Percentiles rank a stretch among this genome's conserved stretches.
These are phyloP conservation scores for Coleophoma eucalyptorum DNA, from an alignment of 2,329 filamentous ascomycete species.

Conservation along the genomic window DNA sequence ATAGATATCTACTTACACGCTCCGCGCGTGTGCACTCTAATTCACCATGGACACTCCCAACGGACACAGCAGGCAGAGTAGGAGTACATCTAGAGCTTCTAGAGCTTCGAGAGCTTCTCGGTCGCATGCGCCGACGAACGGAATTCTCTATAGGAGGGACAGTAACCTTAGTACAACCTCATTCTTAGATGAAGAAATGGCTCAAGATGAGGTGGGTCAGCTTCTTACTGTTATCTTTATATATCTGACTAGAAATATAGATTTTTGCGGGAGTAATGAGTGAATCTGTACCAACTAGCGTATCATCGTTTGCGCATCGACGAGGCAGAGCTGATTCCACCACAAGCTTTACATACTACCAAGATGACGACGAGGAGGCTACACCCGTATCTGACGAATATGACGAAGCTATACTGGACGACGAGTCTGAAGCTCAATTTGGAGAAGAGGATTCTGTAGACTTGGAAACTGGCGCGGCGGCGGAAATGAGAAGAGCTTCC, in stretches of 20 bases:
- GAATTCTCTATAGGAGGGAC: conserved; percentile 55
- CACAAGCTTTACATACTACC: conserved; percentile 86
- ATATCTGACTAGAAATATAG: conserved; percentile 40
- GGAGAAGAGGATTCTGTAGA: conserved; percentile 24
- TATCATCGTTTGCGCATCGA: conserved; percentile 87
- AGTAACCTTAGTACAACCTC: conserved; percentile 73
- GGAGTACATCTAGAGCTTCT: conserved; percentile 9
- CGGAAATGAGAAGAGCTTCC: conserved; percentile 56
- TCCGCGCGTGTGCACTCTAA: conserved; percentile 3
- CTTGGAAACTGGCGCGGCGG: conserved; percentile 28
- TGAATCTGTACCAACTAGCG: conserved; percentile 91
- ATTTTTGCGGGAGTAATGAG: conserved; percentile 84
- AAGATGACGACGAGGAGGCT: conserved; percentile 58
- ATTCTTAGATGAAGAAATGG: conserved; percentile 95
- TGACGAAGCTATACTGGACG: conserved; percentile 32
- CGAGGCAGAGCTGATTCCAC: conserved; percentile 77
- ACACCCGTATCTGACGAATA: conserved; percentile 33
- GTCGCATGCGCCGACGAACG: conserved; percentile 24
- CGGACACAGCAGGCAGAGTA: conserved; percentile 8
- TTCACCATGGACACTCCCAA: conserved; percentile 1
- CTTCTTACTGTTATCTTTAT: conserved; percentile 3
- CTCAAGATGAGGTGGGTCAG: conserved; percentile 74
- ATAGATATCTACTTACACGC: conserved; percentile 2
- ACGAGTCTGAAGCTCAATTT: conserved; percentile 30
- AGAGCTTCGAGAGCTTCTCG: conserved; percentile 10